These are phyloP conservation scores for Lolium multiflorum DNA, from an alignment of 176 grass and related monocot genomes.

Conservation along the genomic window DNA sequence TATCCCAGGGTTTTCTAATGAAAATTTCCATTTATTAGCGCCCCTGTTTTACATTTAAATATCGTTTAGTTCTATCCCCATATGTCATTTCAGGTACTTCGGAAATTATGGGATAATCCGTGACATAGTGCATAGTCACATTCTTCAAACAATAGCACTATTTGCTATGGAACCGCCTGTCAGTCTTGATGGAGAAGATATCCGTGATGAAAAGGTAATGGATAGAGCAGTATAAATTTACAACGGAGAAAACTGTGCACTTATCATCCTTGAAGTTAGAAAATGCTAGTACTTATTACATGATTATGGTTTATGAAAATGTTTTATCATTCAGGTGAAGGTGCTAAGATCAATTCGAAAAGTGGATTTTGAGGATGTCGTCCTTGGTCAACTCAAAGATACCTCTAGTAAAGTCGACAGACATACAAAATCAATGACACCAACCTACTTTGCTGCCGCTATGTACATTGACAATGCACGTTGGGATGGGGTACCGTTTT, in stretches of 20 bases:
- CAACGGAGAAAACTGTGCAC: not conserved
- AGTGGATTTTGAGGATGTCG: slow-evolving; percentile 78
- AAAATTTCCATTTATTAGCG: not conserved
- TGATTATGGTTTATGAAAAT: slow-evolving; percentile 4
- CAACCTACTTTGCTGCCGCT: slow-evolving; percentile 89
- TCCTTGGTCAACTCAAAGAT: slow-evolving; percentile 90
- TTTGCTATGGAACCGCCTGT: slow-evolving; percentile 96
- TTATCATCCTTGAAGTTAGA: slow-evolving; percentile 8
- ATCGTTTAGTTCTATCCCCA: slow-evolving; percentile 1
- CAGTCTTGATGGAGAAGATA: slow-evolving; percentile 93
- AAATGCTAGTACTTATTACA: slow-evolving; percentile 7
- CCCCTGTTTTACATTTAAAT: slow-evolving; percentile 1
- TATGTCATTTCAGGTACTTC: slow-evolving; percentile 69
- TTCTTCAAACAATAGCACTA: slow-evolving; percentile 90
- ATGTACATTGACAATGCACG: slow-evolving; percentile 96
- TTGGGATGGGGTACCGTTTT: slow-evolving; percentile 96
- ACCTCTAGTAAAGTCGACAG: slow-evolving; percentile 53
- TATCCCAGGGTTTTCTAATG: slow-evolving; percentile 30
- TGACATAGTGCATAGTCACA: slow-evolving; percentile 93
- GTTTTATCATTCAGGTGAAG: slow-evolving; percentile 65
- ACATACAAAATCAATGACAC: slow-evolving; percentile 83
- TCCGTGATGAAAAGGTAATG: slow-evolving; percentile 92
- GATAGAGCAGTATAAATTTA: not conserved
- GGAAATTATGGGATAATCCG: slow-evolving; percentile 87
- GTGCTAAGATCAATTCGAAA: slow-evolving; percentile 89